Percentiles rank a stretch among this genome's conserved stretches.
phyloP scores from a whole-genome alignment of 2,329 filamentous ascomycete genomes.

The Incumbomyces lentus region DNA sequence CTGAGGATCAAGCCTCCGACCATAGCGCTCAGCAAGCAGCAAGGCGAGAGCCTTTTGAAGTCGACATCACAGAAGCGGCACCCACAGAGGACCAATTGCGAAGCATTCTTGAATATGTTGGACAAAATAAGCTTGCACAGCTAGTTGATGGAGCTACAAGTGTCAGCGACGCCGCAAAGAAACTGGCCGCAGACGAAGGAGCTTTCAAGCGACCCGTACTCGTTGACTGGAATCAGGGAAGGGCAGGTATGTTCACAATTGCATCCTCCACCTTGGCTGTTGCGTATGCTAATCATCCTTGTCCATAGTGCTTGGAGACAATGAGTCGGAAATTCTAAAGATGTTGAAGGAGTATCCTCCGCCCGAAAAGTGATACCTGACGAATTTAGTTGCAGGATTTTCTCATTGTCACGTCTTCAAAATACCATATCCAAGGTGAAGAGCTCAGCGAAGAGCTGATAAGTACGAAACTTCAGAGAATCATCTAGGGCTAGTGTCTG shows the following conservation, averaged over 20 bases:
- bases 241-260: constrained; percentile 45
- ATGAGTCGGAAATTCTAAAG: constrained; percentile 81
- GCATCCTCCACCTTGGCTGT: background rate
- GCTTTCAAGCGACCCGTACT: constrained; percentile 70
- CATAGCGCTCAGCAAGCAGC: constrained; percentile 47
- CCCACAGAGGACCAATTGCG: constrained; percentile 76
- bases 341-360: constrained; percentile 48
- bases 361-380: no score
- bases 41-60: constrained; percentile 64
- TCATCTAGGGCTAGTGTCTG: no score
- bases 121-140: constrained; percentile 48
- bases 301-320: constrained; percentile 54
- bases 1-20: constrained; percentile 63
- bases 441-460: no score
- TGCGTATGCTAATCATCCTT: constrained; percentile 6
- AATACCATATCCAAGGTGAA: background rate
- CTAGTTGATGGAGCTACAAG: constrained; percentile 65
- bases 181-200: constrained; percentile 58
- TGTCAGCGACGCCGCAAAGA: constrained; percentile 67
- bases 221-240: constrained; percentile 91
- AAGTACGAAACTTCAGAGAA: no score
- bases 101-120: constrained; percentile 76
- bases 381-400: constrained; percentile 25
- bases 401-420: background rate
- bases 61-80: constrained; percentile 68